These are phyloP conservation scores for Phanerodontia chrysosporium DNA, from an alignment of 768 basidiomycete genomes.

Conservation along the genomic window DNA sequence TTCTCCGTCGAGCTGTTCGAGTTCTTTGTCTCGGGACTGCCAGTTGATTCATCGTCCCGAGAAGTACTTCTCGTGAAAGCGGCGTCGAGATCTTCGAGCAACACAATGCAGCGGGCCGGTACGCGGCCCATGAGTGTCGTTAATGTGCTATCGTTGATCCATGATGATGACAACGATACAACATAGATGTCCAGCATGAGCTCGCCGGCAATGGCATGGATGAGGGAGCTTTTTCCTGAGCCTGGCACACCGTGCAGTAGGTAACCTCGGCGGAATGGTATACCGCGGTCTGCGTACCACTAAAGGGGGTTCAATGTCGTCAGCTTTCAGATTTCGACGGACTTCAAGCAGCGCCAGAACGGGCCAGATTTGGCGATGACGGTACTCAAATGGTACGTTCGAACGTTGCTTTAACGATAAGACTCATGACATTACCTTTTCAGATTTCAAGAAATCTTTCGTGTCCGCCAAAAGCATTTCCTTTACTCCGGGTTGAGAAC, in stretches of 20 bases:
- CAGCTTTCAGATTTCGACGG: background rate
- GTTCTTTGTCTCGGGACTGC: constrained; percentile 38
- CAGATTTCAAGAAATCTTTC: constrained; percentile 77
- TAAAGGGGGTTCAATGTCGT: constrained; percentile 23
- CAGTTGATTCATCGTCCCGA: constrained; percentile 53
- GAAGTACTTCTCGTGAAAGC: constrained; percentile 77
- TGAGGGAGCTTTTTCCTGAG: constrained; percentile 82
- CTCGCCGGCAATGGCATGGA: constrained; percentile 85
- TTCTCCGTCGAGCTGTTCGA: constrained; percentile 32
- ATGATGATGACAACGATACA: constrained; percentile 78
- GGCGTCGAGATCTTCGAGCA: constrained; percentile 89
- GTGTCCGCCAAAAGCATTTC: constrained; percentile 84
- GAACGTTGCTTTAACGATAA: background rate
- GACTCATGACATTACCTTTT: constrained; percentile 50
- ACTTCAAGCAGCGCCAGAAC: background rate
- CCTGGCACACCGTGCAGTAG: constrained; percentile 82
- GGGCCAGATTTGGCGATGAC: background rate
- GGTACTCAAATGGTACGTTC: background rate
- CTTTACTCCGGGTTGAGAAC: constrained; percentile 85
- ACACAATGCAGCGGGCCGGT: constrained; percentile 78
- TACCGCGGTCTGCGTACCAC: constrained; percentile 94
- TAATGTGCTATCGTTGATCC: constrained; percentile 86
- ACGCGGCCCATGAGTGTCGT: constrained; percentile 85
- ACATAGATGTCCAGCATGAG: constrained; percentile 91
- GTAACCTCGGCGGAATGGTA: constrained; percentile 87